A percentile compares a stretch with the other conserved stretches of the same genome.
Evolutionary conservation across 2,329 filamentous ascomycete genomes (phyloP).

Genomic region (Berkeleyomyces basicola): DNA sequence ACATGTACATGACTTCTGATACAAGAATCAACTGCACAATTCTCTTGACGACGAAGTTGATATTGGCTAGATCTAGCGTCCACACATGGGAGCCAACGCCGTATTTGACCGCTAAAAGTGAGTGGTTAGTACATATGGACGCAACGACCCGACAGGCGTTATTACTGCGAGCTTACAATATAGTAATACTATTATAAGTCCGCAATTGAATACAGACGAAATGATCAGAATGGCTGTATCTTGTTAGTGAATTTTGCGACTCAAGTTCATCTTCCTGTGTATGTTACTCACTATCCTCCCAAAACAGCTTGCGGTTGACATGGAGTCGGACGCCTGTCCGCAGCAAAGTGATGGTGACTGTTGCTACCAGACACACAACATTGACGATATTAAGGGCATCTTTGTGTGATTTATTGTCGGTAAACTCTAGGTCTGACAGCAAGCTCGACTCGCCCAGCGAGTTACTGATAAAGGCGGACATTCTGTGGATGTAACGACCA

Average conservation of each 20-base stretch:
- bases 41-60: constrained; percentile 3
- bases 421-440: constrained; percentile 5
- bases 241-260: neutral
- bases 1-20: constrained; percentile 20
- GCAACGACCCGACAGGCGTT: neutral
- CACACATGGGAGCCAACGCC: constrained; percentile 12
- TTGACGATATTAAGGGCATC: neutral
- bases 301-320: constrained; percentile 7
- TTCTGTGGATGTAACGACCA: neutral
- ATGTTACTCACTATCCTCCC: constrained; percentile 11
- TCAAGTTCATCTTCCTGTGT: neutral
- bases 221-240: constrained; percentile 4
- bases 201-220: constrained; percentile 5
- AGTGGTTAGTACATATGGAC: constrained; percentile 1
- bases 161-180: neutral
- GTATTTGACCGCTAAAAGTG: constrained; percentile 4
- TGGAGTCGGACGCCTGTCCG: constrained; percentile 7
- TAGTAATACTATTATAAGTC: neutral
- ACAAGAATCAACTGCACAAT: constrained; percentile 17
- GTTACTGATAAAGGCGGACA: neutral
- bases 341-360: constrained; percentile 1
- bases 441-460: neutral
- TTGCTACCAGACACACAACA: neutral
- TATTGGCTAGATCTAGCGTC: neutral
- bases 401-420: neutral